Evolutionary conservation across 352 stramenopile species (phyloP).

Genomic region (Blastocystis sp.): DNA sequence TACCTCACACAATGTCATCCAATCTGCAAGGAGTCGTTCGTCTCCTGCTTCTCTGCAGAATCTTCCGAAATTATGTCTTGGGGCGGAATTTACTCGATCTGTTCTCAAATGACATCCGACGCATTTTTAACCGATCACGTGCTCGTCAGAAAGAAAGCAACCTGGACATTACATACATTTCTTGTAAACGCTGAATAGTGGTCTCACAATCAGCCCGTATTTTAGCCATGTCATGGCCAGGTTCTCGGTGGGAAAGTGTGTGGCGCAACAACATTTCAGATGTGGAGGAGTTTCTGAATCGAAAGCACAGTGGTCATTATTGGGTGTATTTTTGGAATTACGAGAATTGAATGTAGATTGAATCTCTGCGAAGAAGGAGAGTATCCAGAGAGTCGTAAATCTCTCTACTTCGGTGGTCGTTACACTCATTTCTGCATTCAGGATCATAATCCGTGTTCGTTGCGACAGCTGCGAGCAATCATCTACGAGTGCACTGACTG

Average conservation of each 20-base stretch:
- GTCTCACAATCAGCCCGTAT: slow-evolving; percentile 15
- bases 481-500: slow-evolving; percentile 31
- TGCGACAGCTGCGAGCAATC: slow-evolving; percentile 32
- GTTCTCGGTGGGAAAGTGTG: slow-evolving; percentile 1
- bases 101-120: slow-evolving; percentile 55
- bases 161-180: slow-evolving; percentile 62
- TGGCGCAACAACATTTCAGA: slow-evolving; percentile 58
- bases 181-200: neutral
- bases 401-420: slow-evolving; percentile 3
- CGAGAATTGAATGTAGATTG: neutral
- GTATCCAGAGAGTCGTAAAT: neutral
- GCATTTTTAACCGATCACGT: slow-evolving; percentile 31
- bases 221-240: slow-evolving; percentile 62
- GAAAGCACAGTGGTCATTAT: slow-evolving; percentile 41
- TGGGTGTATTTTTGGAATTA: neutral
- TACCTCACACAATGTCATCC: neutral
- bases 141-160: slow-evolving; percentile 52
- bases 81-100: neutral
- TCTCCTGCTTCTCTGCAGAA: neutral
- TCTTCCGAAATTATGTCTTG: slow-evolving; percentile 8
- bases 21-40: neutral
- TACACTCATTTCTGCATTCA: slow-evolving; percentile 57
- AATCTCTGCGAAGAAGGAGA: slow-evolving; percentile 62
- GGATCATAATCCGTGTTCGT: slow-evolving; percentile 53
- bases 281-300: slow-evolving; percentile 61